These are phyloP conservation scores for Wilcoxina mikolae DNA, from an alignment of 495 filamentous ascomycete genomes.

Conservation along the genomic window DNA sequence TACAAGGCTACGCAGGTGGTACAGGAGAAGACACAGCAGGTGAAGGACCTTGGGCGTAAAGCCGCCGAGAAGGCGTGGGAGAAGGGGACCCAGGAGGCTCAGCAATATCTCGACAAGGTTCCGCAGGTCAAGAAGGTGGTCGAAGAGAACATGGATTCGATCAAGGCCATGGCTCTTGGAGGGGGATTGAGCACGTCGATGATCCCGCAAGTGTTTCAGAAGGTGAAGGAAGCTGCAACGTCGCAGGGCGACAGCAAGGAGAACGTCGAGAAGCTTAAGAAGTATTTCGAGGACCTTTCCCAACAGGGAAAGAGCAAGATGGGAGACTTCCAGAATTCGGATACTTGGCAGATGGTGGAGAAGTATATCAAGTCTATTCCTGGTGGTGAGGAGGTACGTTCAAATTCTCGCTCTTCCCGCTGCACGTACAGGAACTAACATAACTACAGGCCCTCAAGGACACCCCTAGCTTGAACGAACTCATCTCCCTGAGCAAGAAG, in stretches of 20 bases:
- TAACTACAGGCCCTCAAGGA: slow-evolving; percentile 40
- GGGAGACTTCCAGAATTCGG: slow-evolving; percentile 1
- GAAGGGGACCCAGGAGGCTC: slow-evolving; percentile 45
- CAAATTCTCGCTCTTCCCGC: slow-evolving; percentile 17
- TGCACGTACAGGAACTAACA: slow-evolving; percentile 35
- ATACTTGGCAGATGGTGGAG: slow-evolving; percentile 16
- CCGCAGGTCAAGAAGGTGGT: slow-evolving; percentile 49
- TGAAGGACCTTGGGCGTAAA: slow-evolving; percentile 40
- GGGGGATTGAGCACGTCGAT: slow-evolving; percentile 24
- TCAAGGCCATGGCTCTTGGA: slow-evolving; percentile 34
- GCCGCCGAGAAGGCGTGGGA: slow-evolving; percentile 43
- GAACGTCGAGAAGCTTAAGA: slow-evolving; percentile 40
- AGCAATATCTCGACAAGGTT: slow-evolving; percentile 50
- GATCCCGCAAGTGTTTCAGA: slow-evolving; percentile 41
- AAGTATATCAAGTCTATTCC: slow-evolving; percentile 40
- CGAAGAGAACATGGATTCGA: slow-evolving; percentile 42
- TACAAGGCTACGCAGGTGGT: slow-evolving; percentile 44
- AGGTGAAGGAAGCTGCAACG: slow-evolving; percentile 35
- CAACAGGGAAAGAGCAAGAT: slow-evolving; percentile 18
- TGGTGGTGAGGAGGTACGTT: slow-evolving; percentile 40
- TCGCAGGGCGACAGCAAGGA: slow-evolving; percentile 44
- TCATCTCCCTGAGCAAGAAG: slow-evolving; percentile 41
- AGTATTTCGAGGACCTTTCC: slow-evolving; percentile 17
- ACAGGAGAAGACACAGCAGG: slow-evolving; percentile 48
- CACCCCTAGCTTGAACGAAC: slow-evolving; percentile 39